Conservation (phyloP, 2,329 filamentous ascomycete species). For the Knoxdaviesia capensis region DNA sequence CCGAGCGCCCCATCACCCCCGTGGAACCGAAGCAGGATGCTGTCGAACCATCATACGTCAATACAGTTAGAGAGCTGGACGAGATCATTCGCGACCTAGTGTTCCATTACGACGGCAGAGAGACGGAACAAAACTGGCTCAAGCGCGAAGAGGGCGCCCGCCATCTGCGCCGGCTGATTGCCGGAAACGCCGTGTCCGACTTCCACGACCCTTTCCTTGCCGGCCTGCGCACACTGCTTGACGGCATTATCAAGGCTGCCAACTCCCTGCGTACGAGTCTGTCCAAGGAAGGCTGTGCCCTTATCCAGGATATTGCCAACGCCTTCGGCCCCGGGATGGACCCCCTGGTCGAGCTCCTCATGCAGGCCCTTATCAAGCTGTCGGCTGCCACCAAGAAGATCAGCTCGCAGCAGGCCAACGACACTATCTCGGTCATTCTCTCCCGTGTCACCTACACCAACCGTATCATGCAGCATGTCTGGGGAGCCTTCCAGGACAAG, state of each 20-base stretch:
- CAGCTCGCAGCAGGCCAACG: conserved; percentile 62
- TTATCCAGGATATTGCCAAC: conserved; percentile 69
- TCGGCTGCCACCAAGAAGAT: conserved; percentile 87
- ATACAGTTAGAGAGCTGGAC: conserved; percentile 72
- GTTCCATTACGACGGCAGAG: conserved; percentile 64
- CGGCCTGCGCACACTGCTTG: conserved; percentile 54
- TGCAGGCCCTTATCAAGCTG: conserved; percentile 79
- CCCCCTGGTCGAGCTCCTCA: conserved; percentile 70
- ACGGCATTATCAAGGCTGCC: conserved; percentile 73
- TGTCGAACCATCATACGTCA: conserved; percentile 66
- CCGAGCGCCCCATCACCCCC: conserved; percentile 37
- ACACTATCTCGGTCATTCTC: conserved; percentile 63
- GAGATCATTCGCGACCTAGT: conserved; percentile 71
- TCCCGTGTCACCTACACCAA: conserved; percentile 59
- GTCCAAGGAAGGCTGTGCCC: conserved; percentile 64
- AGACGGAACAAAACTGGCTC: conserved; percentile 82
- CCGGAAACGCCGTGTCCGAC: conserved; percentile 65
- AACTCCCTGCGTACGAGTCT: conserved; percentile 76
- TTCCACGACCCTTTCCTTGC: conserved; percentile 51
- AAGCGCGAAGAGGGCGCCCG: conserved; percentile 63
- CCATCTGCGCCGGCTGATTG: conserved; percentile 58
- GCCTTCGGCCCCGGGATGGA: conserved; percentile 63
- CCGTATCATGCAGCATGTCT: conserved; percentile 72
- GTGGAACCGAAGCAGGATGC: conserved; percentile 44
- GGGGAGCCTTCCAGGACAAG: conserved; percentile 71